phyloP scores from a whole-genome alignment of 2,329 filamentous ascomycete genomes.

The Sphaerostilbella broomeana region DNA sequence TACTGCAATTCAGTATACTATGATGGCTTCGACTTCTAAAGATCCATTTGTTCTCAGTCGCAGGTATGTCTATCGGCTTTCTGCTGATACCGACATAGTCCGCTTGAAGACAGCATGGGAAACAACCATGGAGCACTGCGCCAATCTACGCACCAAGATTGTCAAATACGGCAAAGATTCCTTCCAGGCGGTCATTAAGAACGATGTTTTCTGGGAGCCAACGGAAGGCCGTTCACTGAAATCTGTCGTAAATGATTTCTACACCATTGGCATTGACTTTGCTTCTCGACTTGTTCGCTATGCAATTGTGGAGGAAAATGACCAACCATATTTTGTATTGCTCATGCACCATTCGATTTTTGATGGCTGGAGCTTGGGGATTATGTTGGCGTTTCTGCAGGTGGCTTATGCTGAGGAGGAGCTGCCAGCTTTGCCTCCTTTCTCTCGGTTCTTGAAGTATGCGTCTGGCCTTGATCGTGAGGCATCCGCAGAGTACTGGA shows the following conservation, averaged over 20 bases:
- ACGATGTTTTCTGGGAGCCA: constrained; percentile 6
- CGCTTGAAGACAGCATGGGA: constrained; percentile 10
- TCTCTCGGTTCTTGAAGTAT: constrained; percentile 8
- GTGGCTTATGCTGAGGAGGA: constrained; percentile 12
- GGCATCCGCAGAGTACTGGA: constrained; percentile 2
- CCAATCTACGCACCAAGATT: constrained; percentile 8
- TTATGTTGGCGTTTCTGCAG: neutral
- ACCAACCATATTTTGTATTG: constrained; percentile 4
- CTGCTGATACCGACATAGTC: neutral
- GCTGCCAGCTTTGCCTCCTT: constrained; percentile 8
- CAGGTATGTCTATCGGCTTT: constrained; percentile 9
- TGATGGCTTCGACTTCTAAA: constrained; percentile 9
- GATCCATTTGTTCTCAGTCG: constrained; percentile 9
- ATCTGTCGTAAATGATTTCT: neutral
- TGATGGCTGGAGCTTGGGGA: constrained; percentile 6
- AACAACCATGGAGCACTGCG: neutral
- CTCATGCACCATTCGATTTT: constrained; percentile 10
- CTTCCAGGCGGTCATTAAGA: neutral
- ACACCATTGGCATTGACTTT: constrained; percentile 11
- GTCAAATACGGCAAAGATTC: neutral
- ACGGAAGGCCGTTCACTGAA: neutral
- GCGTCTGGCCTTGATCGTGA: neutral
- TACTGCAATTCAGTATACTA: constrained; percentile 8
- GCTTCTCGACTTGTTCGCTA: constrained; percentile 11
- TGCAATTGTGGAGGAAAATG: constrained; percentile 8